Evolutionary conservation across 2,329 filamentous ascomycete genomes (phyloP), one percentile per base, ranked within the genome.

Genomic region (Alternaria infectoria): DNA sequence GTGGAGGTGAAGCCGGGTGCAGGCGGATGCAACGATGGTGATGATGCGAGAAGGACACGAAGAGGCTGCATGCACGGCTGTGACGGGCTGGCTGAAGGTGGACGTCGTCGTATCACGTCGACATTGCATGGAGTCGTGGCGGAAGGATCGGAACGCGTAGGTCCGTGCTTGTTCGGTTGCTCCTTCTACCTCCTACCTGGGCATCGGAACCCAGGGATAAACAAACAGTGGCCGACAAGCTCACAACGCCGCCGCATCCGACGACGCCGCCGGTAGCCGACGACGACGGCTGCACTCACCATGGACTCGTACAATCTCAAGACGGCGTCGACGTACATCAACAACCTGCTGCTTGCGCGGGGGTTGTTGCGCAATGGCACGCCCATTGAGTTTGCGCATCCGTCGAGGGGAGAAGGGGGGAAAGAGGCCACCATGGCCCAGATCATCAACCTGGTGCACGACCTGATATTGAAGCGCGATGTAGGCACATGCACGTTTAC

Each of bases 381-480:
- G 72, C 84, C 83, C 45, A 92, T 99, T 80, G 90, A 97, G 79
- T 99, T 99, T 79, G 89, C 91, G 64, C 84, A 88, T 66, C 90
- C 92, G 9, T 88, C 88, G 57, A 85, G 88, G 66, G 86, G 85
- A 62, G 87, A 90, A 67, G 86, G 86, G 17, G 88, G 87, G 17
- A 85, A 88, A 40, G 86, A 87, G 74, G 87, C 86, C 54, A 92
- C 91, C 17, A 95, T 96, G 89, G 91, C 91, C 19, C 88, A 89
- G 69, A 90, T 98, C 72, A 97, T 99, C 82, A 92, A 95, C 76
- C 86, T 99, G 23, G 89, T 99, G 52, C 97, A 99, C 80, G 96
- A 99, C 77, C 82, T 99, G 71, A 93, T 99, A 62, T 80, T 97
- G 64, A 88, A 94, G 69, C 89, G 94, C 84, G 96, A 99, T 79